Evolutionary conservation across 1,284 basidiomycete species (phyloP).

Genomic region (Ustilago shanxiensis): DNA sequence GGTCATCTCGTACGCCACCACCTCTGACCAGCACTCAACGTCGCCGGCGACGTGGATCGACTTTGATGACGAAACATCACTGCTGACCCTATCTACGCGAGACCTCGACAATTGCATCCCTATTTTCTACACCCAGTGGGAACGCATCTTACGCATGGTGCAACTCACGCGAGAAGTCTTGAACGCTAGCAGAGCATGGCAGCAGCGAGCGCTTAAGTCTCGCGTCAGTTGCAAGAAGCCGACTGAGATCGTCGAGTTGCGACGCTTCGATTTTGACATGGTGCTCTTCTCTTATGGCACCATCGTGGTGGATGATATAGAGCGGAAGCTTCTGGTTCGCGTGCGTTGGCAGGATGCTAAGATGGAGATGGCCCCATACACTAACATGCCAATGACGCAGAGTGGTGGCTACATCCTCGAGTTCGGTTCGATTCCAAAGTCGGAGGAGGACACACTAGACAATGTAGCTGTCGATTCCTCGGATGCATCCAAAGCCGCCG

Average conservation of each 20-base stretch:
- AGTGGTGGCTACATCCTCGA: constrained; percentile 48
- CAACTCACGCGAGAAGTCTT: constrained; percentile 84
- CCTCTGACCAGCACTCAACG: constrained; percentile 76
- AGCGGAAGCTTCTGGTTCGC: constrained; percentile 33
- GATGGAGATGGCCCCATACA: constrained; percentile 29
- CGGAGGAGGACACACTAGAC: constrained; percentile 6
- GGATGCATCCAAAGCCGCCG: constrained; percentile 75
- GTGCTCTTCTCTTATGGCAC: constrained; percentile 74
- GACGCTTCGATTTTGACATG: constrained; percentile 12
- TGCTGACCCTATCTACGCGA: constrained; percentile 86
- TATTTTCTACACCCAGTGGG: constrained; percentile 90
- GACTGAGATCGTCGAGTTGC: constrained; percentile 26
- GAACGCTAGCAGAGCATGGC: constrained; percentile 45
- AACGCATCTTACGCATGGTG: constrained; percentile 88
- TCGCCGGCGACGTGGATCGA: constrained; percentile 80
- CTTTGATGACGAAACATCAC: constrained; percentile 84
- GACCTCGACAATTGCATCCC: constrained; percentile 87
- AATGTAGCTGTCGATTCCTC: constrained; percentile 76
- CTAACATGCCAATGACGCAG: constrained; percentile 20
- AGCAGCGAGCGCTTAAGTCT: constrained; percentile 37
- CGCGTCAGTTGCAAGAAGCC: constrained; percentile 42
- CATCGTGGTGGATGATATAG: constrained; percentile 4
- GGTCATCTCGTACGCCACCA: constrained; percentile 23
- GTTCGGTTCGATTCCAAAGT: constrained; percentile 36
- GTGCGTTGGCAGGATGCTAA: constrained; percentile 53